These are phyloP conservation scores for Carex parvula DNA, from an alignment of 176 grass and related monocot species.

Conservation along the genomic window DNA sequence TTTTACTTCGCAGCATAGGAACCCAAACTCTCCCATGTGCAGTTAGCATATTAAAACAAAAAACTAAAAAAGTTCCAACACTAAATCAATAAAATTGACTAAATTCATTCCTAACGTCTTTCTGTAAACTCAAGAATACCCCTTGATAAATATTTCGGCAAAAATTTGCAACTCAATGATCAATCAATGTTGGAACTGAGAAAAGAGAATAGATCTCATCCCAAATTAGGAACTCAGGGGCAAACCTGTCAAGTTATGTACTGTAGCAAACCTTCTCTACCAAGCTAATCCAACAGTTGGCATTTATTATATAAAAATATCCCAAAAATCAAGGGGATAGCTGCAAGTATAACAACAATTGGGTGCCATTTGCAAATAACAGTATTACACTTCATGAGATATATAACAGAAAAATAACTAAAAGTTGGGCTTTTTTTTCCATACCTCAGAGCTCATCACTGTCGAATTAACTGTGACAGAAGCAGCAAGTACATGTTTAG, in stretches of 20 bases:
- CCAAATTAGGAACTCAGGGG: background rate
- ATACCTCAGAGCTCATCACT: constrained; percentile 77
- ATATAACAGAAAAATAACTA: background rate
- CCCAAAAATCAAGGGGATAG: background rate
- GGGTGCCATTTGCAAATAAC: constrained; percentile 16
- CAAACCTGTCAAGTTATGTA: background rate
- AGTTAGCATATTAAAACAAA: background rate
- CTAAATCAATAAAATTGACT: background rate
- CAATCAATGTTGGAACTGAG: background rate
- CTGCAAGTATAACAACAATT: constrained; percentile 4
- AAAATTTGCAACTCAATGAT: background rate
- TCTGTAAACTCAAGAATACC: background rate
- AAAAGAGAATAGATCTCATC: background rate
- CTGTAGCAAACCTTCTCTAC: background rate
- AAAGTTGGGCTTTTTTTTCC: background rate
- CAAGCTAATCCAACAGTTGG: background rate
- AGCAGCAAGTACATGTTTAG: constrained; percentile 85
- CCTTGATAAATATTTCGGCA: background rate
- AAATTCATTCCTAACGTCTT: background rate
- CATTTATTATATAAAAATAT: background rate
- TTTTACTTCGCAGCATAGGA: background rate
- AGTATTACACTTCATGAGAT: background rate
- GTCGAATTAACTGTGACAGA: constrained; percentile 95
- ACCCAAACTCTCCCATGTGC: background rate
- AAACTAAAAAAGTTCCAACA: background rate